Conservation (phyloP, 2,329 filamentous ascomycete species). For the Nakataea oryzae region DNA sequence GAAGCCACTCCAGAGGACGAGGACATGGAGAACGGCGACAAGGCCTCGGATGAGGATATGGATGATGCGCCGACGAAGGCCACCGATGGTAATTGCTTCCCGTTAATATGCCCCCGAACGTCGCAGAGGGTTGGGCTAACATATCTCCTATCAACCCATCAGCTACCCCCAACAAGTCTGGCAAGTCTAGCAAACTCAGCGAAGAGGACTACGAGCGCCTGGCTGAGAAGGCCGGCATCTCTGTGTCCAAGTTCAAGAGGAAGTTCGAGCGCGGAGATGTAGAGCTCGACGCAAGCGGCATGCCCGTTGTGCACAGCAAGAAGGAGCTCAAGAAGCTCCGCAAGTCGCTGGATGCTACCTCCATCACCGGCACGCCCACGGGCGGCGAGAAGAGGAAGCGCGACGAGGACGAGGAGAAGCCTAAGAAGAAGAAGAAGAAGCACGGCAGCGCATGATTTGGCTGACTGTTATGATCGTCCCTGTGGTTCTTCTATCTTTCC, state of each 20-base stretch:
- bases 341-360: slow-evolving; percentile 14
- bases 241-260: slow-evolving; percentile 66
- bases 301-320: slow-evolving; percentile 50
- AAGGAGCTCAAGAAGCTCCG: slow-evolving; percentile 26
- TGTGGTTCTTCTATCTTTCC: background rate
- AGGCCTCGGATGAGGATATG: slow-evolving; percentile 6
- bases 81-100: slow-evolving; percentile 5
- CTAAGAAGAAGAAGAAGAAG: slow-evolving; percentile 40
- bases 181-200: slow-evolving; percentile 29
- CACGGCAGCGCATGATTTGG: slow-evolving; percentile 6
- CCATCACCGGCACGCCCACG: slow-evolving; percentile 22
- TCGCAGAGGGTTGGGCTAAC: background rate
- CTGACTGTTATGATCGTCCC: background rate
- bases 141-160: background rate
- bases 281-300: slow-evolving; percentile 53
- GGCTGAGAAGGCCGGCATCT: slow-evolving; percentile 58
- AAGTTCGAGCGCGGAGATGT: slow-evolving; percentile 71
- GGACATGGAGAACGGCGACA: slow-evolving; percentile 8
- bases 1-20: slow-evolving; percentile 11
- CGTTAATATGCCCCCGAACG: background rate
- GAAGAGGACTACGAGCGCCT: slow-evolving; percentile 47
- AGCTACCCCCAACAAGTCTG: slow-evolving; percentile 14
- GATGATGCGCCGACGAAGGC: slow-evolving; percentile 4
- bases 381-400: slow-evolving; percentile 54
- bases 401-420: slow-evolving; percentile 53